A percentile compares a stretch with the other conserved stretches of the same genome.
phyloP scores from a whole-genome alignment of 2,329 filamentous ascomycete species.

The Penicillium hesseltinei region DNA sequence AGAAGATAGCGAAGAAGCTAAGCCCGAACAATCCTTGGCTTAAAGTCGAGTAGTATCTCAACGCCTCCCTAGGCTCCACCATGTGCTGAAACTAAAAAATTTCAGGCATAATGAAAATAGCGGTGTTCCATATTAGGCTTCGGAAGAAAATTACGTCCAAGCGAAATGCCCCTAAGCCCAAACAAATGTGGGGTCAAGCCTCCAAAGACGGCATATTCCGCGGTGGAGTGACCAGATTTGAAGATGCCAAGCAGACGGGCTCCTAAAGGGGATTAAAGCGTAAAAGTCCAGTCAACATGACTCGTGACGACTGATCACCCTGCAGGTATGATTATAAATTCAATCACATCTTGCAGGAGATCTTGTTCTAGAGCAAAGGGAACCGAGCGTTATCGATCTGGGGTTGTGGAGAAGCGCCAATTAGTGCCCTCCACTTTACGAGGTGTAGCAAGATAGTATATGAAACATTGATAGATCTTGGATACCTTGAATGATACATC shows the following conservation, averaged over 20 bases:
- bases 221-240: constrained; percentile 8
- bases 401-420: constrained; percentile 1
- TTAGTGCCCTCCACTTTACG: neutral
- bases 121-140: neutral
- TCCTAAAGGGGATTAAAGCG: constrained; percentile 6
- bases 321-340: neutral
- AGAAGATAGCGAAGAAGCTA: neutral
- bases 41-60: neutral
- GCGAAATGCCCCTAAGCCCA: neutral
- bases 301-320: constrained; percentile 1
- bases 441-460: neutral
- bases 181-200: neutral
- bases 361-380: constrained; percentile 1
- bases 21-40: constrained; percentile 7
- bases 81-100: neutral
- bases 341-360: neutral
- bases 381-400: neutral
- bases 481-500: no score
- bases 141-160: neutral
- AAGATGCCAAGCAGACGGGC: constrained; percentile 6
- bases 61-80: neutral
- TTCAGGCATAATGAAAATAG: neutral
- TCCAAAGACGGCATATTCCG: constrained; percentile 8
- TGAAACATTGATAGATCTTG: neutral
- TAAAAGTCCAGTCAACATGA: neutral